These are phyloP conservation scores for Saccharomycopsis babjevae DNA, from an alignment of 805 yeast genomes.

Conservation along the genomic window DNA sequence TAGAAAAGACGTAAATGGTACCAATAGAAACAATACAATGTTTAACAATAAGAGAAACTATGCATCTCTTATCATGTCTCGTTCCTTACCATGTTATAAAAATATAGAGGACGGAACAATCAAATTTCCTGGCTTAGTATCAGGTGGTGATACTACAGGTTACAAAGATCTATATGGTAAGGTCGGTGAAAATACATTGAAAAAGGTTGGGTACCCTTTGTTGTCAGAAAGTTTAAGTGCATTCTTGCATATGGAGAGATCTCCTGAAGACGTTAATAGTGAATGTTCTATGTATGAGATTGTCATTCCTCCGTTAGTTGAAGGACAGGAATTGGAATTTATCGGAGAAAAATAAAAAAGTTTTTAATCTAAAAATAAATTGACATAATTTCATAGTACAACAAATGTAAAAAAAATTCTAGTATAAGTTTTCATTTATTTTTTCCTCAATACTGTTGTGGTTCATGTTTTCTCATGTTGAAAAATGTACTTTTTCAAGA, in stretches of 20 bases:
- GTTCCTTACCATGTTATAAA: conserved; percentile 11
- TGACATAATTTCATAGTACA: too few relatives aligned
- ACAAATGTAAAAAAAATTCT: too few relatives aligned
- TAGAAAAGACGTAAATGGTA: conserved; percentile 45
- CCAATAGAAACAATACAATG: conserved; percentile 35
- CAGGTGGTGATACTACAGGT: conserved; percentile 1
- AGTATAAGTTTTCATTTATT: too few relatives aligned
- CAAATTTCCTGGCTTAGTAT: conserved; percentile 32
- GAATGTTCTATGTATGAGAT: conserved; percentile 40
- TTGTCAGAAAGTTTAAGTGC: conserved; percentile 37
- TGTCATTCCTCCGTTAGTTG: conserved; percentile 36
- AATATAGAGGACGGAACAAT: conserved; percentile 7
- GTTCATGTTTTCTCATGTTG: too few relatives aligned
- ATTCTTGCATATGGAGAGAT: conserved; percentile 42
- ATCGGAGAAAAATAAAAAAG: conserved; percentile 15
- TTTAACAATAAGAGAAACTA: conserved; percentile 50
- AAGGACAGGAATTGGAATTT: conserved; percentile 21
- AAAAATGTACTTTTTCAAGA: too few relatives aligned
- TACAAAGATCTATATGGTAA: conserved; percentile 1
- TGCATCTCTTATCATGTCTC: conserved; percentile 25
- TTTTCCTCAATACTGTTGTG: too few relatives aligned
- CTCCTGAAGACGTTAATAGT: conserved; percentile 30
- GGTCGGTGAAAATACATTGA: conserved; percentile 2
- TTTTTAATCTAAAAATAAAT: neutral
- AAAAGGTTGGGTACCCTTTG: conserved; percentile 32